Evolutionary conservation across 2,329 filamentous ascomycete genomes (phyloP), one percentile per base, ranked within the genome.

Genomic region (Amesomyces nigricolor): DNA sequence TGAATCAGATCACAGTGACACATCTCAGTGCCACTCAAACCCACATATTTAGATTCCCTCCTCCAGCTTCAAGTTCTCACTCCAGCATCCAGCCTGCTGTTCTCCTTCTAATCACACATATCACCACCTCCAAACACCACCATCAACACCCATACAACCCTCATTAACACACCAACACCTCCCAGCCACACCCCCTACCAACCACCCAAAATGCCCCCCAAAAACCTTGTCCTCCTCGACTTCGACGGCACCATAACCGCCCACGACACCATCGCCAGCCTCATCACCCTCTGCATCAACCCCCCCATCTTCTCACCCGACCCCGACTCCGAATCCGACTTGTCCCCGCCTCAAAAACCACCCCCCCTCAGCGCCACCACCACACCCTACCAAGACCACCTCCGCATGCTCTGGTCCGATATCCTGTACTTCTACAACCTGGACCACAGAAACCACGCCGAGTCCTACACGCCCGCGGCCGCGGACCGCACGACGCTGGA

Each of bases 211-310:
- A 26, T 51, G 47, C 19, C 14, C 30, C 35, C 10, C 42, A 60
- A 44, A 22, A 32, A 47, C n/a, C 60, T 63, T 58, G 69, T 83
- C 40, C 65, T 83, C 37, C 72, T 83, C 17, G 80, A 83, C 63
- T 83, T 83, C 65, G 80, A 83, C 66, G 78, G 78, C 57, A 83
- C 80, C 14, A 81, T 83, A 60, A 82, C 80, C 16, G 67, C 70
- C 11, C 57, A 72, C 30, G 80, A 83, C 68, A 82, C 79, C 40
- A 78, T 82, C 40, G 66, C 68, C 53, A 67, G 72, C 40, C 72
- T 83, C 4, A 77, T 74, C 45, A 61, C 70, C 16, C 71, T 71
- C 22, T 76, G 74, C 51, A 72, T 79, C 43, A 61, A 59, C 17
- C 67, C n/a, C n/a, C n/a, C n/a, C n/a, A n/a, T n/a, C n/a, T n/a